A percentile compares a stretch with the other conserved stretches of the same genome.
These are phyloP conservation scores for Daldinia childiae DNA, from an alignment of 495 filamentous ascomycete species.

Conservation along the genomic window DNA sequence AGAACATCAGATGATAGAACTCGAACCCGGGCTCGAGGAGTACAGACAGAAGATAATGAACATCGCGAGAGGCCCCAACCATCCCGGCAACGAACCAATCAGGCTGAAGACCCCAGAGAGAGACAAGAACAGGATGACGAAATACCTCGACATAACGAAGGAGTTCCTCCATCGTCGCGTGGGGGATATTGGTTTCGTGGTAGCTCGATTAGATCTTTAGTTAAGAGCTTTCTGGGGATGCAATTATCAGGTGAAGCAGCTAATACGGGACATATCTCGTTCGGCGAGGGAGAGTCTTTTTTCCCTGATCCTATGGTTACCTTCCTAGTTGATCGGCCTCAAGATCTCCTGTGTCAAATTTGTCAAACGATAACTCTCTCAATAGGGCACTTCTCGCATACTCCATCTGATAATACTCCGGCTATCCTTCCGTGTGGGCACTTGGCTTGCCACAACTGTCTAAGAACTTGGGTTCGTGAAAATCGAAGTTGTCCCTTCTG, in stretches of 20 bases:
- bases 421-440: slow-evolving; percentile 41
- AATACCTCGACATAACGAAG: not conserved
- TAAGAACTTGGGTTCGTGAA: not conserved
- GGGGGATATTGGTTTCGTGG: not conserved
- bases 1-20: not conserved
- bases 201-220: not conserved
- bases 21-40: not conserved
- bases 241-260: not conserved
- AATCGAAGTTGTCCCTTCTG: slow-evolving; percentile 38
- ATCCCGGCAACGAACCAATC: not conserved
- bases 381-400: not conserved
- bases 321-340: slow-evolving; percentile 38
- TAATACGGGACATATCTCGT: not conserved
- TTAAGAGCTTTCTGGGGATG: not conserved
- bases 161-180: not conserved
- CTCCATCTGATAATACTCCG: not conserved
- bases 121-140: not conserved
- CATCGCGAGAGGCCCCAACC: not conserved
- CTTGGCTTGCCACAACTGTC: slow-evolving; percentile 29
- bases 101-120: not conserved
- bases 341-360: slow-evolving; percentile 36
- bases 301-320: slow-evolving; percentile 37
- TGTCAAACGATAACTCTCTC: slow-evolving; percentile 20
- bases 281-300: slow-evolving; percentile 15
- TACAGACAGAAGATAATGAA: not conserved